Conservation (phyloP, 768 basidiomycete species). For the Russula sp. region DNA sequence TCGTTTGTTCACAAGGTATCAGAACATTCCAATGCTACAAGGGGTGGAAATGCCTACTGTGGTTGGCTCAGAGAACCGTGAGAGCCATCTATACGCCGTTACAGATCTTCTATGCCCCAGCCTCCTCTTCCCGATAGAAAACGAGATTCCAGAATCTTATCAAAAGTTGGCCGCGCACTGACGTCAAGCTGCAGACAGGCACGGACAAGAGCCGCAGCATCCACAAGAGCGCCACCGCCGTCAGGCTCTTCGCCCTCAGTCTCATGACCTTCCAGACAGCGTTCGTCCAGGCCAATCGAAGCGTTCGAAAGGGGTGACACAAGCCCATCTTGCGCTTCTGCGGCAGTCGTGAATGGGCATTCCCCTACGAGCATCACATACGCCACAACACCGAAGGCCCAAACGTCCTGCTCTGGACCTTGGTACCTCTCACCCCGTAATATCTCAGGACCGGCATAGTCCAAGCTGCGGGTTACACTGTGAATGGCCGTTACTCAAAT, state of each 20-base stretch:
- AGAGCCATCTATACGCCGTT: slow-evolving; percentile 15
- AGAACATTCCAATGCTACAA: slow-evolving; percentile 14
- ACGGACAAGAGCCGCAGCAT: slow-evolving; percentile 80
- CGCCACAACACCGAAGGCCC: slow-evolving; percentile 96
- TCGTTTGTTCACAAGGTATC: slow-evolving; percentile 16
- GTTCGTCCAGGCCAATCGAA: slow-evolving; percentile 72
- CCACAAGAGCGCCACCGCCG: slow-evolving; percentile 79
- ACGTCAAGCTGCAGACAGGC: slow-evolving; percentile 84
- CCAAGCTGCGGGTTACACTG: slow-evolving; percentile 50
- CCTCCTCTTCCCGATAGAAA: slow-evolving; percentile 79
- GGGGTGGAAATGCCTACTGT: slow-evolving; percentile 4
- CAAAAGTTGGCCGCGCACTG: slow-evolving; percentile 78
- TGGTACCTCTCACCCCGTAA: slow-evolving; percentile 90
- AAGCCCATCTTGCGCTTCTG: slow-evolving; percentile 85
- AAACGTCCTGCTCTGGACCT: slow-evolving; percentile 96
- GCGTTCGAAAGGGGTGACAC: slow-evolving; percentile 72
- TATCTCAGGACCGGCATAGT: slow-evolving; percentile 97
- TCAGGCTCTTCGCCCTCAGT: slow-evolving; percentile 73
- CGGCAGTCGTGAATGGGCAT: slow-evolving; percentile 87
- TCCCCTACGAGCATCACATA: slow-evolving; percentile 92
- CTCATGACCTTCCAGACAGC: slow-evolving; percentile 73
- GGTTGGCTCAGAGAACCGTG: slow-evolving; percentile 7
- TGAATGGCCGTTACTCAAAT: slow-evolving; percentile 25
- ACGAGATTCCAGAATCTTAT: slow-evolving; percentile 70
- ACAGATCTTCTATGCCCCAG: slow-evolving; percentile 50